Evolutionary conservation across 768 basidiomycete genomes (phyloP), one percentile per base, ranked within the genome.

Genomic region (Mycena filopes): DNA sequence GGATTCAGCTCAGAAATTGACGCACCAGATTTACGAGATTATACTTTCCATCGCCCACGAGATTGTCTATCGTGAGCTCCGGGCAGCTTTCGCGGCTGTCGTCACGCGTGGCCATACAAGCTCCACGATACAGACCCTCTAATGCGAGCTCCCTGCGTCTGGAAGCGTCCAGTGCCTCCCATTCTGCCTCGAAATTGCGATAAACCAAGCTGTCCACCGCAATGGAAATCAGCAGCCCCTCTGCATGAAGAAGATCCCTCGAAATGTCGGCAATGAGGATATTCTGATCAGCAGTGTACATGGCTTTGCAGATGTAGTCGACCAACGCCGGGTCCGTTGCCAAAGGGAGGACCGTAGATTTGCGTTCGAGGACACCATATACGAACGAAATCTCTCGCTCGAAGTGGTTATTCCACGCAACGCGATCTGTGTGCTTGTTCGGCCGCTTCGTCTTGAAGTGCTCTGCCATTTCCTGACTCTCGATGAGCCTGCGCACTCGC

Each of bases 111-210:
- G 51, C 47, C 8, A 11, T 4, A 43, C 55, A 63, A 10, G 66
- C 55, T 7, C 36, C 65, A 3, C 59, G 54, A 36, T 66, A 66
- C 21, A 66, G 59, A 4, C 65, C 65, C 21, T 66, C 65, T 21
- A 66, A 28, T 8, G 48, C 65, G 12, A 66, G 4, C n/a, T 58
- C 55, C 20, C 26, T 21, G 28, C 49, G 55, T 25, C 28, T 28
- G 9, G 41, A 11, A 47, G 31, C 0, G n/a, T 38, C 53, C 12
- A 55, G 8, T 4, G 31, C 53, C 2, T 23, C 21, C 65, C 65
- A 66, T 25, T 61, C 60, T 3, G 46, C 49, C 18, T 67, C 54
- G 10, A 62, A 55, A 9, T 0, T 25, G 1, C 31, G 53, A 26
- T 40, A 48, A 9, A 55, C 45, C 18, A 62, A 12, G 3, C 53